phyloP scores from a whole-genome alignment of 2,329 filamentous ascomycete species.

The Fusarium staphyleae region DNA sequence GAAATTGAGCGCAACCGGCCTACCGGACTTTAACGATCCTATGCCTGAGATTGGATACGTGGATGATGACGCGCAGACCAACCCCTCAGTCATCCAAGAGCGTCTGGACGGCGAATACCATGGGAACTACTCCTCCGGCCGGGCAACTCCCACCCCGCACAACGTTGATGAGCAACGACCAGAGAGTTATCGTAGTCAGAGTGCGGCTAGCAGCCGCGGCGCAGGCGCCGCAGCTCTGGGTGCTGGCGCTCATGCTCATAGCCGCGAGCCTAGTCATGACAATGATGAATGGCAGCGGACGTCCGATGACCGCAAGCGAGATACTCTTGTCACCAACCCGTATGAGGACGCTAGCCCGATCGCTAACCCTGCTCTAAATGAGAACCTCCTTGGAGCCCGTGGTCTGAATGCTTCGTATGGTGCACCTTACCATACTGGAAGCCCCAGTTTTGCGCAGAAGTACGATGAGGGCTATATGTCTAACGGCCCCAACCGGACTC shows the following conservation, averaged over 20 bases:
- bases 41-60: conserved; percentile 79
- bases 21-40: conserved; percentile 73
- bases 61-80: conserved; percentile 77
- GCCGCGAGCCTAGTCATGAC: conserved; percentile 62
- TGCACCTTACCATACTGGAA: conserved; percentile 59
- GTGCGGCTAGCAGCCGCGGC: conserved; percentile 44
- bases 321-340: conserved; percentile 71
- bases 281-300: conserved; percentile 70
- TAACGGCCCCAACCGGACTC: conserved; percentile 65
- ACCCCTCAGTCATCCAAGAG: conserved; percentile 83
- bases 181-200: conserved; percentile 44
- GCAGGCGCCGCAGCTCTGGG: conserved; percentile 55
- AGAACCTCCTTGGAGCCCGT: conserved; percentile 54
- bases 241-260: conserved; percentile 54
- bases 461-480: conserved; percentile 92
- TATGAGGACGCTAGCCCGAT: conserved; percentile 71
- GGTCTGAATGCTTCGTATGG: conserved; percentile 51
- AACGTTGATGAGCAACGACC: conserved; percentile 41
- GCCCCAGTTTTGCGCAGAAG: conserved; percentile 66
- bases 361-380: conserved; percentile 60
- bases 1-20: conserved; percentile 71
- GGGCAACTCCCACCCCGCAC: conserved; percentile 57
- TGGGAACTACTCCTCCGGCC: conserved; percentile 61
- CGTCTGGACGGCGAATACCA: conserved; percentile 63
- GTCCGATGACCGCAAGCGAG: conserved; percentile 68